These are phyloP conservation scores for Trypanosoma avium DNA, from an alignment of 208 protist species.

Conservation along the genomic window DNA sequence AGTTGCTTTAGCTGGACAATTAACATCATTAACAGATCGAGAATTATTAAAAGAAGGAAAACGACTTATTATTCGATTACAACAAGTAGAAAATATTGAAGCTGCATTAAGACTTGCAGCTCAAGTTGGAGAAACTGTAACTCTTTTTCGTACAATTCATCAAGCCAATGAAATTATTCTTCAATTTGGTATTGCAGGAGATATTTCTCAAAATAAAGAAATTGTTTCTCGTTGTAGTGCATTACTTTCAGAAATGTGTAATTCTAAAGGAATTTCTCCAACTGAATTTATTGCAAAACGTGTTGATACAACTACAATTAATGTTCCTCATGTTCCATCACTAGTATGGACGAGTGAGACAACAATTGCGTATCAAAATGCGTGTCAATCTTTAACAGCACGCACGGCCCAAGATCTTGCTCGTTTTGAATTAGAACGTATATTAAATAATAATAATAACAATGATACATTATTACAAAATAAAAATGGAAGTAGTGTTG, in stretches of 20 bases:
- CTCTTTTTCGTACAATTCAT: slow-evolving; percentile 60
- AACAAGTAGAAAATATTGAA: slow-evolving; percentile 44
- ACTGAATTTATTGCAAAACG: slow-evolving; percentile 22
- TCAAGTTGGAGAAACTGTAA: slow-evolving; percentile 36
- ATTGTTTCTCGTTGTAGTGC: slow-evolving; percentile 13
- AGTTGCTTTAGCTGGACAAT: slow-evolving; percentile 3
- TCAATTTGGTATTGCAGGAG: slow-evolving; percentile 37
- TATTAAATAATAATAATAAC: slow-evolving; percentile 19
- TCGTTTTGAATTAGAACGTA: slow-evolving; percentile 41
- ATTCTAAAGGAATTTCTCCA: neutral
- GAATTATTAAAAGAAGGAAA: slow-evolving; percentile 41
- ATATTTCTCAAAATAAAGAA: slow-evolving; percentile 14
- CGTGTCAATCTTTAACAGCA: slow-evolving; percentile 40
- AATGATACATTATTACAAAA: slow-evolving; percentile 14
- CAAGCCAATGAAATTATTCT: slow-evolving; percentile 66
- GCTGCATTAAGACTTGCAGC: slow-evolving; percentile 26
- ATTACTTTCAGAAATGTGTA: slow-evolving; percentile 19
- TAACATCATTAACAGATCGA: slow-evolving; percentile 18
- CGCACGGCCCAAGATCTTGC: slow-evolving; percentile 36
- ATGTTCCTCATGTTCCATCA: slow-evolving; percentile 42
- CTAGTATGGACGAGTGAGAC: slow-evolving; percentile 44
- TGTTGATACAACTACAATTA: slow-evolving; percentile 19
- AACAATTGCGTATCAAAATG: slow-evolving; percentile 36
- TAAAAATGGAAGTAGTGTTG: neutral
- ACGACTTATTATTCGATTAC: slow-evolving; percentile 46